A percentile compares a stretch with the other conserved stretches of the same genome.
phyloP scores from a whole-genome alignment of 805 yeast genomes.

The Limtongozyma cylindracea region DNA sequence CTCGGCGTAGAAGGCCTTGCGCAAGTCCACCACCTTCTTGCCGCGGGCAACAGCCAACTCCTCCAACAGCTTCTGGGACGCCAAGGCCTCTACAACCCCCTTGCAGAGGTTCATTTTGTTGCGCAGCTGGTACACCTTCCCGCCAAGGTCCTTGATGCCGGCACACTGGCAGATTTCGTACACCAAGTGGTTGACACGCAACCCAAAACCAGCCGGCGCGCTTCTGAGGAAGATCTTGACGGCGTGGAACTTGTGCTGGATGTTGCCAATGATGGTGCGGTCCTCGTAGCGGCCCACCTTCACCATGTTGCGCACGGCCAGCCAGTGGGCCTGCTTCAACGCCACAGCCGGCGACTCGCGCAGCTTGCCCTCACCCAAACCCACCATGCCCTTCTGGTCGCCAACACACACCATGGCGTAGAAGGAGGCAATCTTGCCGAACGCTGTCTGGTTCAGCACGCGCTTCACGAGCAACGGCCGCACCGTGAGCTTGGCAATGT shows the following conservation, averaged over 20 bases:
- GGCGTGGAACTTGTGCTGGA: slow-evolving; percentile 70
- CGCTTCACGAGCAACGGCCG: slow-evolving; percentile 51
- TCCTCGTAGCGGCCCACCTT: slow-evolving; percentile 73
- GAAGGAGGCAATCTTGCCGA: slow-evolving; percentile 68
- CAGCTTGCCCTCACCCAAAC: slow-evolving; percentile 88
- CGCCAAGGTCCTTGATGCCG: slow-evolving; percentile 83
- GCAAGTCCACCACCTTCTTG: slow-evolving; percentile 80
- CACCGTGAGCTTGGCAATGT: slow-evolving; percentile 31
- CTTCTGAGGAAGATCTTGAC: slow-evolving; percentile 60
- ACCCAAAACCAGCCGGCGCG: slow-evolving; percentile 84
- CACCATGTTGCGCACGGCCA: slow-evolving; percentile 67
- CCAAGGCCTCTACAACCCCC: slow-evolving; percentile 68
- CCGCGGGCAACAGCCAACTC: slow-evolving; percentile 85
- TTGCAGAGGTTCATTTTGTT: slow-evolving; percentile 88
- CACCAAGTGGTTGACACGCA: slow-evolving; percentile 74
- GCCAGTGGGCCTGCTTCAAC: slow-evolving; percentile 69
- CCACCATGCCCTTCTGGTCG: slow-evolving; percentile 80
- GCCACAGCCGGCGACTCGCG: slow-evolving; percentile 55
- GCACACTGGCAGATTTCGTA: slow-evolving; percentile 82
- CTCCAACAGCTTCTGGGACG: slow-evolving; percentile 57
- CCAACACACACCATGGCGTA: slow-evolving; percentile 81
- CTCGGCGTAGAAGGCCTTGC: slow-evolving; percentile 61
- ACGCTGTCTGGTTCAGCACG: slow-evolving; percentile 77
- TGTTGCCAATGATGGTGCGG: slow-evolving; percentile 71
- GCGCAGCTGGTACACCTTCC: slow-evolving; percentile 78